Evolutionary conservation across 31 red algal species (phyloP).

Genomic region (Endocladia muricata): DNA sequence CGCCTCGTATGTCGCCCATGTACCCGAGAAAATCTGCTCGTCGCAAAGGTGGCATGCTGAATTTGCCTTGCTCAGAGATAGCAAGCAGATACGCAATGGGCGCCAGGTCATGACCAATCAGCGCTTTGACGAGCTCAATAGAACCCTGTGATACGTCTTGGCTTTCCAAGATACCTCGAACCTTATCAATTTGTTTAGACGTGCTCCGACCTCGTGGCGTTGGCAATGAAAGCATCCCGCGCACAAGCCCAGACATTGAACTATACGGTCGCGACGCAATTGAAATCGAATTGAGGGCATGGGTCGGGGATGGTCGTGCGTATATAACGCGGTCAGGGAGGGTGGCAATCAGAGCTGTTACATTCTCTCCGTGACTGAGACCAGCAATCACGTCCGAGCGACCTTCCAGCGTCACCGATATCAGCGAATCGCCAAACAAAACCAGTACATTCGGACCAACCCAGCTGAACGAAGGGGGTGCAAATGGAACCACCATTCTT

Average conservation of each 20-base stretch:
- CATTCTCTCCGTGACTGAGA: conserved; percentile 34
- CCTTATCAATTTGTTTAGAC: conserved; percentile 6
- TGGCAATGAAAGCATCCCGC: conserved; percentile 35
- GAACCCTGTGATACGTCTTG: conserved; percentile 63
- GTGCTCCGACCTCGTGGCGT: not conserved
- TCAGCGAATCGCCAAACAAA: conserved; percentile 32
- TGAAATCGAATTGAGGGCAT: conserved; percentile 2
- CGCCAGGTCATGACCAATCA: conserved; percentile 22
- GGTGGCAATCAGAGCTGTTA: conserved; percentile 16
- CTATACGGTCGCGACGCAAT: conserved; percentile 40
- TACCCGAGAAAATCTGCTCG: conserved; percentile 38
- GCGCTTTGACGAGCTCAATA: conserved; percentile 24
- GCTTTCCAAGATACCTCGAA: conserved; percentile 26
- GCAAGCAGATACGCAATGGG: conserved; percentile 47
- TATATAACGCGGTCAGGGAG: conserved; percentile 53
- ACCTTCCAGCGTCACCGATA: conserved; percentile 38
- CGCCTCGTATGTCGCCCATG: conserved; percentile 34
- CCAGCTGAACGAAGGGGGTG: conserved; percentile 27
- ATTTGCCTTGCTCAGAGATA: conserved; percentile 31
- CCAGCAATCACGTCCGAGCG: conserved; percentile 32
- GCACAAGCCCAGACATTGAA: conserved; percentile 20
- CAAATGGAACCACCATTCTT: conserved; percentile 23
- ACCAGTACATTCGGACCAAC: conserved; percentile 42
- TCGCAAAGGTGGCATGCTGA: conserved; percentile 36
- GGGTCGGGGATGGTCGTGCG: conserved; percentile 15